Percentiles rank a stretch among this genome's conserved stretches.
These are phyloP conservation scores for Arthrobotrys entomopaga DNA, from an alignment of 2,329 filamentous ascomycete genomes.

Conservation along the genomic window DNA sequence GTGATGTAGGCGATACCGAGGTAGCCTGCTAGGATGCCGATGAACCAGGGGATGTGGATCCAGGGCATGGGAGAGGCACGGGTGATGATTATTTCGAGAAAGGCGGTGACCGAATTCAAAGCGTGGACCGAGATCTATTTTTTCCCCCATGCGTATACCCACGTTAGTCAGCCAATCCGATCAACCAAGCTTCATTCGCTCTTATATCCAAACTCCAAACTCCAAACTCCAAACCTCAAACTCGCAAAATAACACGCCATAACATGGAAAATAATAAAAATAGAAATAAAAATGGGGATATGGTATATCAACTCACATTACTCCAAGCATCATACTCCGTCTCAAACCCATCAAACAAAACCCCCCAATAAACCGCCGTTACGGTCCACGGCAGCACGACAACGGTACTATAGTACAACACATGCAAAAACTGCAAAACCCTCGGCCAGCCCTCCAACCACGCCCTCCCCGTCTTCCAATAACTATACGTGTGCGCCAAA, in stretches of 20 bases:
- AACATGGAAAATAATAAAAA: conserved; percentile 14
- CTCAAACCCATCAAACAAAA: conserved; percentile 68
- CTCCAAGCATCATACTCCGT: conserved; percentile 68
- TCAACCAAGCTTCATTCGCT: not conserved
- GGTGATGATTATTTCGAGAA: conserved; percentile 78
- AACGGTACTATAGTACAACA: conserved; percentile 72
- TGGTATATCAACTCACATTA: conserved; percentile 61
- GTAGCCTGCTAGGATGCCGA: conserved; percentile 78
- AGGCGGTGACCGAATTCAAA: conserved; percentile 76
- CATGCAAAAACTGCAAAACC: conserved; percentile 72
- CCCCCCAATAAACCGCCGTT: conserved; percentile 75
- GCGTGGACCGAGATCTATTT: conserved; percentile 74
- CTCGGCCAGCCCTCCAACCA: conserved; percentile 70
- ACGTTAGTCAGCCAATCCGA: conserved; percentile 18
- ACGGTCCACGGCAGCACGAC: conserved; percentile 75
- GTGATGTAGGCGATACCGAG: conserved; percentile 79
- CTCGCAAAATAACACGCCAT: too few species aligned
- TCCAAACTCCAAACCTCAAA: too few species aligned
- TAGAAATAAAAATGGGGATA: conserved; percentile 13
- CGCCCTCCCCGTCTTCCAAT: conserved; percentile 66
- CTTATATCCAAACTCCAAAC: not conserved
- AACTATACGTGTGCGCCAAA: conserved; percentile 74
- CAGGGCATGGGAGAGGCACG: conserved; percentile 72
- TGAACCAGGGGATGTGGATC: conserved; percentile 73
- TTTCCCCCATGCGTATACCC: conserved; percentile 13